Base-by-base conservation (phyloP, 345 rosid species). In the Leavenworthia alabamica region DNA sequence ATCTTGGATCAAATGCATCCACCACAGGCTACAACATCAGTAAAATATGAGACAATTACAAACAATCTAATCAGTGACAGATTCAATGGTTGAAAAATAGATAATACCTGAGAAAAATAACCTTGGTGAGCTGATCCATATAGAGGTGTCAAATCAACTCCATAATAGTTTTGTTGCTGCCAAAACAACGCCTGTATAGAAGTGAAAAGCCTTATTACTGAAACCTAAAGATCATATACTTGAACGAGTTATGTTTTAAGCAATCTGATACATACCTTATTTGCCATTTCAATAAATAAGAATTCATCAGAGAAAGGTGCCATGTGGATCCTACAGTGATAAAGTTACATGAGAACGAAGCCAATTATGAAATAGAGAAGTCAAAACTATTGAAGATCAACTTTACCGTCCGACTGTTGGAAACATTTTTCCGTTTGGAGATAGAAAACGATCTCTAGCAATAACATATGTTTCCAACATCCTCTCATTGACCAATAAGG, bases 301-400 rank as follows among this genome's bases (percentile, higher is more conserved):
- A 83, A 93, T 62, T 93, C 99, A 78, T 93, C 99, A 3, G 91
- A 89, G 60, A 93, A 93, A 73, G 99, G 99, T 54, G 99, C 97
- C 97, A 89, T 86, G 68, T 93, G 97, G 67, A 93, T 85, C 95
- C 99, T 93, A 79, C 83, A 80, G 60, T 54, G 49, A 60, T 53
- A 40, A 56, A 66, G 36, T 13, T 42, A 28, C 23, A 56, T 23
- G 43, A 65, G 20, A 50, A 42, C 42, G 12, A 42, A 35, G 52
- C 41, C 29, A 20, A 13, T 41, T 61, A 19, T n/a, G 23, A 27
- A 41, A 32, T 32, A 15, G 24, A 19, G 22, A 47, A 60, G 33
- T 56, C 40, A 49, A 64, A 39, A 31, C n/a, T n/a, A 19, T 54
- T 33, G n/a, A 26, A 59, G 48, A n/a, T n/a, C n/a, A n/a, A n/a